Evolutionary conservation across 192 early-diverging fungal genomes (phyloP).

Genomic region (Mortierella alpina): DNA sequence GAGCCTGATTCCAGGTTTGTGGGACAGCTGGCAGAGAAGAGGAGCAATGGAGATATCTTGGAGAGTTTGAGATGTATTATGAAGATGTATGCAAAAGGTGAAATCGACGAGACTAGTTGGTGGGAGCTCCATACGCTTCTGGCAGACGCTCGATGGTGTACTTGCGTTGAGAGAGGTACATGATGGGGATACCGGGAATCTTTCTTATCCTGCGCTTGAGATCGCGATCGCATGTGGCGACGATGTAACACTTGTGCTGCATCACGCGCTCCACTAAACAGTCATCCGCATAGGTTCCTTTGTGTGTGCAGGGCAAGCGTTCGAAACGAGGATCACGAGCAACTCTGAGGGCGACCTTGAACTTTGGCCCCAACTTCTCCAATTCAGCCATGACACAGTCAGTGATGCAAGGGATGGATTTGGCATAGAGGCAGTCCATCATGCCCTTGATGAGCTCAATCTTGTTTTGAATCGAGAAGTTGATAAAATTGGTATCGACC

Average conservation of each 20-base stretch:
- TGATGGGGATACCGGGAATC: constrained; percentile 96
- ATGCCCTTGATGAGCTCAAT: constrained; percentile 95
- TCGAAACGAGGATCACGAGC: constrained; percentile 99
- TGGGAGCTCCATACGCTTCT: constrained; percentile 67
- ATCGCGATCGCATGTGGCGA: constrained; percentile 98
- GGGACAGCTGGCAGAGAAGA: too few relatives aligned
- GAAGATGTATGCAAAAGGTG: not conserved
- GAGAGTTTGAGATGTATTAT: not conserved
- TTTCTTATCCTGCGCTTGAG: constrained; percentile 95
- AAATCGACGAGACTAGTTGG: constrained; percentile 22
- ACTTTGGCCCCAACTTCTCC: constrained; percentile 97
- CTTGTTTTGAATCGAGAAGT: constrained; percentile 99
- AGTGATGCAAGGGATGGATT: constrained; percentile 97
- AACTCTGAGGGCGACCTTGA: constrained; percentile 91
- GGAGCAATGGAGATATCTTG: not conserved
- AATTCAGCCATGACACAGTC: constrained; percentile 99
- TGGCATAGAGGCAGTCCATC: constrained; percentile 99
- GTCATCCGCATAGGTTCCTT: constrained; percentile 99
- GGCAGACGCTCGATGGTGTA: constrained; percentile 95
- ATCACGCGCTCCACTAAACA: constrained; percentile 92
- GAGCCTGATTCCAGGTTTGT: too few relatives aligned
- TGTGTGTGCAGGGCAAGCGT: constrained; percentile 94
- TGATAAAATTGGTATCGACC: constrained; percentile 99
- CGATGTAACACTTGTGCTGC: constrained; percentile 97
- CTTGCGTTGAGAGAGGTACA: constrained; percentile 93